Base-by-base conservation (phyloP, 805 yeast species). In the Debaryomyces hansenii region DNA sequence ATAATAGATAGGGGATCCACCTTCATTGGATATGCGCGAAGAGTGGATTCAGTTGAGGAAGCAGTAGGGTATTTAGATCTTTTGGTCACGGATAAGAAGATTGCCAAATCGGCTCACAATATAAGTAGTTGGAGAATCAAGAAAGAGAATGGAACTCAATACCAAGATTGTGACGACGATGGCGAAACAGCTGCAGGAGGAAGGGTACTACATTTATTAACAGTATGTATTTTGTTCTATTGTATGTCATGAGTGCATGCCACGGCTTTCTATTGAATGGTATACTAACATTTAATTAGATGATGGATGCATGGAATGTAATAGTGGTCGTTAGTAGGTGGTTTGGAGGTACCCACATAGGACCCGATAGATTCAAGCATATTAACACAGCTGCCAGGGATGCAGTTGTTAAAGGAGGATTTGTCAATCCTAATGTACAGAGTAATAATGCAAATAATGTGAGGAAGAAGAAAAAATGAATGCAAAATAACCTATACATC, bases 111-210 rank as follows among this genome's bases (percentile, higher is more conserved):
- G 0, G 63, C 78, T 0, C 98, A 92, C 64, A 84, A 85, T 50
- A 94, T 94, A 84, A 79, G 83, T 12, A 94, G 96, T 0, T 91
- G 92, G 85, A 71, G 98, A 51, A 85, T 94, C 3, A 74, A 74
- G 46, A 63, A 75, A n/a, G 67, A 59, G 1, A 71, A 74, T 15
- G 88, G 84, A 0, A 78, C 82, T 0, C 73, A 77, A 32, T 78
- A 75, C 40, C 94, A 88, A 56, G 97, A 94, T 56, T 90, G 88
- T 56, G 97, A 94, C 59, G 98, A 94, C 63, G 99, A 92, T 60
- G 99, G 99, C 2, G 99, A 94, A 60, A 78, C 95, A 0, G 98
- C 98, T 0, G 96, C 98, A 0, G 99, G 99, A 8, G 82, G 91
- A 4, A 71, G 97, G 47, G 69, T 91, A 75, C 65, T 90, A 42